Percentiles rank a stretch among this genome's conserved stretches.
These are phyloP conservation scores for Taxillus chinensis DNA, from an alignment of 164 flowering plant species.

Conservation along the genomic window DNA sequence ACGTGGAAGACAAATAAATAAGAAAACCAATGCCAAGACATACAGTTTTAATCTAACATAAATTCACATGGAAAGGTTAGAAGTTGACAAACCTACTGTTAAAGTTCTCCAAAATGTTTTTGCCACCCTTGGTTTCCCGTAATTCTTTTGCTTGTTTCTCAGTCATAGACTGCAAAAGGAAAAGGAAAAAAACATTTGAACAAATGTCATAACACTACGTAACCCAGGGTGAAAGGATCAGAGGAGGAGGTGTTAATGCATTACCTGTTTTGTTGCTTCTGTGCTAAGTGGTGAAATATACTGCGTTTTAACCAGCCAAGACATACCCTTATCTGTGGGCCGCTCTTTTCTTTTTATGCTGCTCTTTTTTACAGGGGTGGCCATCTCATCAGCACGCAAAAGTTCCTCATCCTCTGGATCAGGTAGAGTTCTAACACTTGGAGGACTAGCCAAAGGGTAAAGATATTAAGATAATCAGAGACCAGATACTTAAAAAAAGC, in stretches of 20 bases:
- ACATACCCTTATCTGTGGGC: conserved; percentile 92
- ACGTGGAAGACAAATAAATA: background rate
- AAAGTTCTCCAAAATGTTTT: conserved; percentile 54
- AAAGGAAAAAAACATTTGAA: background rate
- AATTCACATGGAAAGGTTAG: conserved; percentile 5
- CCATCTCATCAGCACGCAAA: conserved; percentile 61
- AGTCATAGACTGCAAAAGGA: conserved; percentile 61
- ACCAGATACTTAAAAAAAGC: background rate
- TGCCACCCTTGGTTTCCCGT: conserved; percentile 66
- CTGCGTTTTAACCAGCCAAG: conserved; percentile 97
- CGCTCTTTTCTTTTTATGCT: conserved; percentile 83
- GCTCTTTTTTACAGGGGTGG: conserved; percentile 64
- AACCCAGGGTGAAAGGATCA: too few relatives aligned
- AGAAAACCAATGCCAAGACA: background rate
- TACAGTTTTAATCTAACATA: background rate
- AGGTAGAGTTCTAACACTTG: conserved; percentile 41
- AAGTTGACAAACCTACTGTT: conserved; percentile 43
- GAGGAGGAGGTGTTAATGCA: background rate
- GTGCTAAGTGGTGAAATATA: conserved; percentile 88
- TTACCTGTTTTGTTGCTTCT: conserved; percentile 79
- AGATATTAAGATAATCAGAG: conserved; percentile 4
- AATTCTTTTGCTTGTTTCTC: conserved; percentile 96
- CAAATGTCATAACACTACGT: background rate
- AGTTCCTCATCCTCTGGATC: conserved; percentile 90
- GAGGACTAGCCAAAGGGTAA: conserved; percentile 41